These are phyloP conservation scores for Magnaporthiopsis incrustans DNA, from an alignment of 2,329 filamentous ascomycete species.

Conservation along the genomic window DNA sequence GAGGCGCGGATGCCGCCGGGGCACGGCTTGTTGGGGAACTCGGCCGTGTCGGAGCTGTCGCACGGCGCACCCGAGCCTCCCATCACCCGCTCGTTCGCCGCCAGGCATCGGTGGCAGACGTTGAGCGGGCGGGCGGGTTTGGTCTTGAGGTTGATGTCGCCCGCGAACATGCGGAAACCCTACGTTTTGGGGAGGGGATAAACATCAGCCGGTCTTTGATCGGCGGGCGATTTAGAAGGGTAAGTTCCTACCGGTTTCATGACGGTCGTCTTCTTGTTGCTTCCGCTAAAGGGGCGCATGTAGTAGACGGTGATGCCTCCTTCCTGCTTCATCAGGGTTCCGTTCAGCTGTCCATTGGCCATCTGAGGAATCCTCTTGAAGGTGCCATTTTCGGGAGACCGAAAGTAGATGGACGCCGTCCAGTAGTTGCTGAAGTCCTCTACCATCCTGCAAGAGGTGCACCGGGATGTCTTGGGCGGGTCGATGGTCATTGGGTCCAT, in stretches of 20 bases:
- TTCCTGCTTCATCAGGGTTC: constrained; percentile 23
- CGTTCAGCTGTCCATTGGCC: constrained; percentile 19
- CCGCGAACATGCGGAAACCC: constrained; percentile 59
- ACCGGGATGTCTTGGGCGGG: constrained; percentile 33
- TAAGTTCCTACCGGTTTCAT: constrained; percentile 20
- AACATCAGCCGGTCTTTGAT: constrained; percentile 39
- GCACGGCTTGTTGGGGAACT: constrained; percentile 5
- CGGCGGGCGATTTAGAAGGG: constrained; percentile 24
- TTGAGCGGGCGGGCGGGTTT: constrained; percentile 29
- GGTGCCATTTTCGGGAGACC: constrained; percentile 42
- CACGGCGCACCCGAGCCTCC: constrained; percentile 3
- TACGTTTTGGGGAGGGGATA: constrained; percentile 27
- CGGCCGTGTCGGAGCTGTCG: not conserved
- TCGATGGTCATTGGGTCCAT: constrained; percentile 7
- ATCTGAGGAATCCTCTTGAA: constrained; percentile 43
- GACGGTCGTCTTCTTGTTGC: constrained; percentile 1
- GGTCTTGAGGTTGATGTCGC: constrained; percentile 44
- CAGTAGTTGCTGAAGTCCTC: constrained; percentile 62
- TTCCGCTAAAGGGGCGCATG: constrained; percentile 6
- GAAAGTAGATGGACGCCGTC: constrained; percentile 48
- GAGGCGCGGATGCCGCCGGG: constrained; percentile 4
- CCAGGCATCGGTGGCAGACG: constrained; percentile 5
- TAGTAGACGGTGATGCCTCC: constrained; percentile 45
- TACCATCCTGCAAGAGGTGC: constrained; percentile 56
- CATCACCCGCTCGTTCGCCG: not conserved